These are phyloP conservation scores for Pterula multifida DNA, from an alignment of 1,284 basidiomycete species.

Conservation along the genomic window DNA sequence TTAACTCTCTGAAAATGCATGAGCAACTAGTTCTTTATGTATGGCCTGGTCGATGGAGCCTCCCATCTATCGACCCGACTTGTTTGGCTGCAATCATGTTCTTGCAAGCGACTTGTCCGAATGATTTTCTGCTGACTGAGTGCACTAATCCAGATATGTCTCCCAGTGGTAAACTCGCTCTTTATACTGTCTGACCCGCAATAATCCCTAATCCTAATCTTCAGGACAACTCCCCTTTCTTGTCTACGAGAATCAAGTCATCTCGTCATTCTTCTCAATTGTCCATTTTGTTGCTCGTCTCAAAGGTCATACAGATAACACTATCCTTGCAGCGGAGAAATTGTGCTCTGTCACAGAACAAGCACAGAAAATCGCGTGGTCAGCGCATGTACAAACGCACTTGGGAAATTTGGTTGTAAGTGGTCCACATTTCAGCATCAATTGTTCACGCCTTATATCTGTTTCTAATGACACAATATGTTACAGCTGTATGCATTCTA, in stretches of 20 bases:
- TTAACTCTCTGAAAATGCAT: too few relatives aligned
- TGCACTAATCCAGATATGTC: constrained; percentile 62
- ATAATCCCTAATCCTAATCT: background rate
- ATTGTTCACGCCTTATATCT: constrained; percentile 1
- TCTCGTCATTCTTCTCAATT: constrained; percentile 48
- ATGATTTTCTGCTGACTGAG: constrained; percentile 45
- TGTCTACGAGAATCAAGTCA: constrained; percentile 37
- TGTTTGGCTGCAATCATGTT: constrained; percentile 55
- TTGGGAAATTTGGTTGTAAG: constrained; percentile 61
- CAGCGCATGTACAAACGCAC: constrained; percentile 49
- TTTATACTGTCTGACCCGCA: constrained; percentile 1
- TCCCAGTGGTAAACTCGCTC: constrained; percentile 52
- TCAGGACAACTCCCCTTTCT: constrained; percentile 63
- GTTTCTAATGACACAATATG: background rate
- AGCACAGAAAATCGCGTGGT: constrained; percentile 46
- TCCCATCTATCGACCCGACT: constrained; percentile 53
- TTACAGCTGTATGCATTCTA: constrained; percentile 45
- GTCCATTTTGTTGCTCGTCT: constrained; percentile 45
- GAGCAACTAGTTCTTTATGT: constrained; percentile 35
- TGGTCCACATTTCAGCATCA: too few relatives aligned
- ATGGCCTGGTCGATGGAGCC: constrained; percentile 54
- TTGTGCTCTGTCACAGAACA: constrained; percentile 29
- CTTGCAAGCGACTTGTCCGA: constrained; percentile 54
- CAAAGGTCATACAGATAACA: constrained; percentile 20
- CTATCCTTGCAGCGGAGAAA: constrained; percentile 27